Percentiles rank a stretch among this genome's conserved stretches.
Evolutionary conservation across 2,329 filamentous ascomycete genomes (phyloP).

Genomic region (Aspergillus arachidicola): DNA sequence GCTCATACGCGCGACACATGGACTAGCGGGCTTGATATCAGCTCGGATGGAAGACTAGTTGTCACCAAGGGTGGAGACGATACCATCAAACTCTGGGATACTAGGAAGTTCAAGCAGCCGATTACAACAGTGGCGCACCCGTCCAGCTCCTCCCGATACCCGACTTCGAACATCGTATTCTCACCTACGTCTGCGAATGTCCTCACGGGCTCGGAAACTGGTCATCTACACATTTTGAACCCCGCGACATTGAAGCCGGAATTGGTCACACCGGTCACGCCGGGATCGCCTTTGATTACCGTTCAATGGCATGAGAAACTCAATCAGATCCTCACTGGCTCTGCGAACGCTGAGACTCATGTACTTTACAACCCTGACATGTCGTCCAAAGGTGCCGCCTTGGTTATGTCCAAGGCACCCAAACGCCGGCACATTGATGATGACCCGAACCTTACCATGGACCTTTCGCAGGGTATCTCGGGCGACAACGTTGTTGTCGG

Average conservation of each 20-base stretch:
- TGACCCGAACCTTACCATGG: constrained; percentile 82
- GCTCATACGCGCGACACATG: constrained; percentile 83
- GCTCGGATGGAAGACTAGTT: constrained; percentile 84
- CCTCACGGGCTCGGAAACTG: constrained; percentile 82
- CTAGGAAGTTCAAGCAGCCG: constrained; percentile 88
- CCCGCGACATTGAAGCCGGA: constrained; percentile 86
- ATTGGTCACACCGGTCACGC: constrained; percentile 84
- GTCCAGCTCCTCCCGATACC: constrained; percentile 81
- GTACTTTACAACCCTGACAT: constrained; percentile 87
- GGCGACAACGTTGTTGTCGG: constrained; percentile 79
- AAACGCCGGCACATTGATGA: constrained; percentile 97
- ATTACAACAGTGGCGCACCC: constrained; percentile 76
- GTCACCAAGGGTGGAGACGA: constrained; percentile 90
- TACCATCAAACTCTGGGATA: constrained; percentile 95
- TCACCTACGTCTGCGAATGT: constrained; percentile 81
- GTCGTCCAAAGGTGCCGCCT: constrained; percentile 78
- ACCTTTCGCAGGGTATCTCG: constrained; percentile 77
- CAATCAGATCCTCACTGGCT: constrained; percentile 94
- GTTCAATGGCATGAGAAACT: constrained; percentile 92
- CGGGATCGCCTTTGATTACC: constrained; percentile 77
- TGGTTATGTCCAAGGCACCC: constrained; percentile 88
- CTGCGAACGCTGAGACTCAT: constrained; percentile 85
- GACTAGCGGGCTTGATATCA: constrained; percentile 91
- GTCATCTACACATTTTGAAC: constrained; percentile 89
- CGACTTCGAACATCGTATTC: constrained; percentile 86